Conservation (phyloP, 208 protist genomes). For the Trichomonas gallinae region DNA sequence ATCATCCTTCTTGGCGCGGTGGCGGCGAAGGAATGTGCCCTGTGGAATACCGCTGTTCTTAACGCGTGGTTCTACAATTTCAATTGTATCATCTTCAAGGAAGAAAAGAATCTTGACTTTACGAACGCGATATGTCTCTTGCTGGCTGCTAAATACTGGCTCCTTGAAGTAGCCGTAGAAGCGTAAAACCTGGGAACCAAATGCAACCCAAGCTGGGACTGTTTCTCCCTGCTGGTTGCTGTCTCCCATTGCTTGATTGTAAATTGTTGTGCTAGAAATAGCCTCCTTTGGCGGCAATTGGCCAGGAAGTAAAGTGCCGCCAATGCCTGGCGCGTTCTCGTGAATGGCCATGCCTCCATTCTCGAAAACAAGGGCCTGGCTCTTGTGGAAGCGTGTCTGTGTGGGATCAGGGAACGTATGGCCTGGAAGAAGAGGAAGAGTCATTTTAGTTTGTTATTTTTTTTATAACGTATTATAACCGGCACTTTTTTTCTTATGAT, state of each 20-base stretch:
- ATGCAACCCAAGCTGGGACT: slow-evolving; percentile 12
- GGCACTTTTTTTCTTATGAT: background rate
- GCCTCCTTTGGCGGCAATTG: background rate
- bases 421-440: slow-evolving; percentile 17
- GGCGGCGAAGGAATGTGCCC: slow-evolving; percentile 61
- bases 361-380: background rate
- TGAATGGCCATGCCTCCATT: background rate
- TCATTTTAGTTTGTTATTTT: background rate
- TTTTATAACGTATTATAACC: background rate
- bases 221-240: background rate
- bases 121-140: slow-evolving; percentile 66
- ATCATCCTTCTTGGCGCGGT: slow-evolving; percentile 38
- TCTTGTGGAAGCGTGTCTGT: background rate
- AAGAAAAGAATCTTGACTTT: slow-evolving; percentile 73
- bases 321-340: slow-evolving; percentile 4
- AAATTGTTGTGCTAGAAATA: background rate
- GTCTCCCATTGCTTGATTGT: background rate
- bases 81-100: slow-evolving; percentile 73
- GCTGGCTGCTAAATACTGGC: slow-evolving; percentile 62
- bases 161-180: slow-evolving; percentile 83
- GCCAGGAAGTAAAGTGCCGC: background rate
- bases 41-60: slow-evolving; percentile 73
- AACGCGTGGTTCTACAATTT: slow-evolving; percentile 65
- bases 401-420: slow-evolving; percentile 11
- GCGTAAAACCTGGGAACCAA: slow-evolving; percentile 55